Evolutionary conservation across 345 rosid genomes (phyloP), one percentile per base, ranked within the genome.

Genomic region (Toxicodendron radicans): DNA sequence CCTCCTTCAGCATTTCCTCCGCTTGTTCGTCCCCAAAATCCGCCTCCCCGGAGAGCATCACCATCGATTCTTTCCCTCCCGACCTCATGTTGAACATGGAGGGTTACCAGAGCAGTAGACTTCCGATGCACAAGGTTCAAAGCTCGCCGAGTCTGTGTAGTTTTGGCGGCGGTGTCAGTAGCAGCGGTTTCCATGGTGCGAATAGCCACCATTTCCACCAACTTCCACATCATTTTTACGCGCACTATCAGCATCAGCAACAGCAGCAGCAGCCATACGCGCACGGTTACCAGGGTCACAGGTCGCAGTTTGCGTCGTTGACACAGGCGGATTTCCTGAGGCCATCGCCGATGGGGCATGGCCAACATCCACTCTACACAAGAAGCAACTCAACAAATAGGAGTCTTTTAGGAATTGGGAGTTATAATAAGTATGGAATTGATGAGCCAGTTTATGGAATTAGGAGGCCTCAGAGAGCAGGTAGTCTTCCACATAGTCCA

Each of bases 111-210:
- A 68, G 43, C 13, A 80, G 77, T 14, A 71, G 82, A 68, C 77
- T 72, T 76, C 70, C 82, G 0, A 72, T 94, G 89, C 90, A 76
- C 71, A 90, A 63, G 82, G 97, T 92, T n/a, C 82, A 68, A 0
- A 94, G 98, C 74, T 87, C 93, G 16, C 97, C 97, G 2, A 86
- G 82, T 79, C 90, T 94, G 5, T 77, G 76, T 74, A 82, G 73
- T 62, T 84, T 85, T 23, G 74, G 45, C 70, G 69, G 23, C 38
- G n/a, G 64, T 23, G 78, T 21, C 13, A 76, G 66, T 51, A 73
- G 12, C 64, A 73, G 46, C 56, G 23, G 23, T 4, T 73, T 49
- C 83, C 43, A 38, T 38, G 43, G 43, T 8, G 43, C 8, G 7
- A 5, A 6, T 6, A 76, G 32, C 10, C 85, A 70, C 14, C 64